A percentile compares a stretch with the other conserved stretches of the same genome.
phyloP scores from a whole-genome alignment of 441 rosid genomes.

The Eutrema salsugineum region DNA sequence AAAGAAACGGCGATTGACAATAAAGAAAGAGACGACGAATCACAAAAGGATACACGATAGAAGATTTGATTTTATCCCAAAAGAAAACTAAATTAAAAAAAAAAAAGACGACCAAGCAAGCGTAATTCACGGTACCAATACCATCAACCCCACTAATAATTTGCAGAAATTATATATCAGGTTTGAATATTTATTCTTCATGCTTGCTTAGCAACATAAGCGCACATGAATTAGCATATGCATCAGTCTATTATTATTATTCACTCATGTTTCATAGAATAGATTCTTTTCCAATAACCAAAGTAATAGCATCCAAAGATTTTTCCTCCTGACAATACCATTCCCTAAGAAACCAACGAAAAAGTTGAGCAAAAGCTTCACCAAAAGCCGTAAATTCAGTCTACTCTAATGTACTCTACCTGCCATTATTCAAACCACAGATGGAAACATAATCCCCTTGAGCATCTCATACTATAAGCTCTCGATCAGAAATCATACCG shows the following conservation, averaged over 20 bases:
- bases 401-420: conserved; percentile 14
- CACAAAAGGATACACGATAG: neutral
- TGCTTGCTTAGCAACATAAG: conserved; percentile 18
- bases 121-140: conserved; percentile 30
- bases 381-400: neutral
- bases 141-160: conserved; percentile 26
- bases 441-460: conserved; percentile 9
- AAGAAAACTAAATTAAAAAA: neutral
- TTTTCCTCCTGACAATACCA: neutral
- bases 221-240: conserved; percentile 24
- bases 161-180: conserved; percentile 2
- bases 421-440: conserved; percentile 24
- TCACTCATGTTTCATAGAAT: conserved; percentile 5
- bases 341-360: conserved; percentile 10
- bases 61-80: conserved; percentile 16
- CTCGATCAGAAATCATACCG: conserved; percentile 21
- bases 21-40: conserved; percentile 20
- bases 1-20: conserved; percentile 10
- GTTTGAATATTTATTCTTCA: conserved; percentile 14
- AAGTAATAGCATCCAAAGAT: conserved; percentile 1
- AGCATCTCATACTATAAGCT: neutral
- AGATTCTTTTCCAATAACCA: conserved; percentile 9
- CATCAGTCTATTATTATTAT: neutral
- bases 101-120: conserved; percentile 9
- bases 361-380: conserved; percentile 4